phyloP scores from a whole-genome alignment of 768 basidiomycete genomes.

The Amanita thiersii region DNA sequence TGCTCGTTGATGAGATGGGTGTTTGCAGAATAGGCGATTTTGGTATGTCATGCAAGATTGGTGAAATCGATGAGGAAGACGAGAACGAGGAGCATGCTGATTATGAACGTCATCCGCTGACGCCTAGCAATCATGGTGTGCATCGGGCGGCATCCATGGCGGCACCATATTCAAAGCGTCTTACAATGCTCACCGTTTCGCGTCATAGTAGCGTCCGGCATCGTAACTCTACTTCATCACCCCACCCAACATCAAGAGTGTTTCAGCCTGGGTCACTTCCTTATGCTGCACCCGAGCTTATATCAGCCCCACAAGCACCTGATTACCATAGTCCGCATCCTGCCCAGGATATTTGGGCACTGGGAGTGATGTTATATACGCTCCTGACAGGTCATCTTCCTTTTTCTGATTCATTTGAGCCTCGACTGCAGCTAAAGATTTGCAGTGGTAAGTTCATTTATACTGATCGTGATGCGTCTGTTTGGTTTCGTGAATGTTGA shows the following conservation, averaged over 20 bases:
- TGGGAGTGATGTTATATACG: constrained; percentile 85
- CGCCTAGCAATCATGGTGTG: constrained; percentile 15
- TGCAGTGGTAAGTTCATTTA: constrained; percentile 49
- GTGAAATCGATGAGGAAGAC: constrained; percentile 31
- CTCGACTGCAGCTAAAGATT: constrained; percentile 87
- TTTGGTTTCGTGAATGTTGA: background rate
- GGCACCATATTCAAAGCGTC: constrained; percentile 19
- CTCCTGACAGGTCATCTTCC: constrained; percentile 82
- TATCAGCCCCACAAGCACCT: constrained; percentile 44
- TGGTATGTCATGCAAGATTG: constrained; percentile 67
- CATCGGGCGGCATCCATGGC: constrained; percentile 35
- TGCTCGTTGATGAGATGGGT: constrained; percentile 84
- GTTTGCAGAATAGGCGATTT: constrained; percentile 85
- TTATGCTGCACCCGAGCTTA: constrained; percentile 85
- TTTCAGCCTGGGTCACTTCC: constrained; percentile 78
- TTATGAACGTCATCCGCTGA: constrained; percentile 8
- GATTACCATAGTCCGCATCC: constrained; percentile 41
- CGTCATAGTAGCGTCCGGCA: constrained; percentile 42
- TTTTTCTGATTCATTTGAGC: constrained; percentile 86
- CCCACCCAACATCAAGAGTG: constrained; percentile 11
- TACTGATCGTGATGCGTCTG: constrained; percentile 11
- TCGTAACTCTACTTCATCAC: constrained; percentile 33
- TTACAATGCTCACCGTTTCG: constrained; percentile 24
- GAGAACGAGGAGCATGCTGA: constrained; percentile 24
- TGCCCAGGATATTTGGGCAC: constrained; percentile 92